Conservation (phyloP, 108 stramenopile genomes). For the Skeletonema menzelii region DNA sequence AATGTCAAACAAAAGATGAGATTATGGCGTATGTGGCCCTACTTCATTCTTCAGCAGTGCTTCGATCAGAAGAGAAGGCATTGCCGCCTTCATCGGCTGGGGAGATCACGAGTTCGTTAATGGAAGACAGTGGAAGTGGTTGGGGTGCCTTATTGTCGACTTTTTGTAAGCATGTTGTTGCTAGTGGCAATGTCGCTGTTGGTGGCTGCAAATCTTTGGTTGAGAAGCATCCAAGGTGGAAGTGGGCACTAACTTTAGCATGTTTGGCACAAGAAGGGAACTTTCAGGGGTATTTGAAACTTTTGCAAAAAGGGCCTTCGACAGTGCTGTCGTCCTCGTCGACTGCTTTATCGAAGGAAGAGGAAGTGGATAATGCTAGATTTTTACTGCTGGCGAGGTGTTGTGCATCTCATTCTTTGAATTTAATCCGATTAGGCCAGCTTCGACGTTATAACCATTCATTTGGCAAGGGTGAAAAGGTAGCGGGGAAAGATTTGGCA, state of each 20-base stretch:
- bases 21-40: slow-evolving; percentile 45
- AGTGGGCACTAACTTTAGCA: slow-evolving; percentile 49
- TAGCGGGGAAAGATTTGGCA: slow-evolving; percentile 28
- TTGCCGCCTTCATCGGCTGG: slow-evolving; percentile 21
- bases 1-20: slow-evolving; percentile 35
- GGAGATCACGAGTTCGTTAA: slow-evolving; percentile 22
- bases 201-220: not conserved
- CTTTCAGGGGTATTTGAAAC: slow-evolving; percentile 34
- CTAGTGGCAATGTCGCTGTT: not conserved
- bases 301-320: slow-evolving; percentile 34
- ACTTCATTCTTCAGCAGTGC: slow-evolving; percentile 37
- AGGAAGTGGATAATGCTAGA: slow-evolving; percentile 21
- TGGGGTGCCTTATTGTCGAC: slow-evolving; percentile 47
- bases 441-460: slow-evolving; percentile 40
- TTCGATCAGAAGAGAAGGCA: slow-evolving; percentile 30
- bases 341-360: not conserved
- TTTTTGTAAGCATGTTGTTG: slow-evolving; percentile 27
- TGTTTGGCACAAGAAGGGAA: slow-evolving; percentile 42
- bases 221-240: slow-evolving; percentile 42
- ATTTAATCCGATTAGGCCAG: slow-evolving; percentile 33
- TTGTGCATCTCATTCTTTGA: slow-evolving; percentile 36
- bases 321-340: not conserved
- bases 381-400: slow-evolving; percentile 46
- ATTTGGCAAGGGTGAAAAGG: slow-evolving; percentile 46
- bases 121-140: slow-evolving; percentile 47